These are phyloP conservation scores for Cymodocea nodosa DNA, from an alignment of 116 monocot species.

Conservation along the genomic window DNA sequence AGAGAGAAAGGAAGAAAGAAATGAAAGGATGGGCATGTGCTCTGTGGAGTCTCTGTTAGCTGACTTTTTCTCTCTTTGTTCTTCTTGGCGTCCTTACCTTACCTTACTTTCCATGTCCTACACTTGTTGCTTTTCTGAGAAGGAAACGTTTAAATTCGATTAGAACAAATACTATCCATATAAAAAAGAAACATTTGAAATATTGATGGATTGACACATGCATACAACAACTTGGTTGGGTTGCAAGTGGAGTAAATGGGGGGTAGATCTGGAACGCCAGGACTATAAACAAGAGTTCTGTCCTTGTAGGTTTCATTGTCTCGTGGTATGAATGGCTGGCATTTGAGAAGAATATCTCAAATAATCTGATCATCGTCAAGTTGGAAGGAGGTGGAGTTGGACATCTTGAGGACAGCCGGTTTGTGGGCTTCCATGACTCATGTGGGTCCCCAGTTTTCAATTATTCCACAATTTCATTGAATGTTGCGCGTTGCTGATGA, in stretches of 20 bases:
- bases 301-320: neutral
- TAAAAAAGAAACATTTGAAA: no score
- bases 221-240: neutral
- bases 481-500: neutral
- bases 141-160: neutral
- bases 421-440: neutral
- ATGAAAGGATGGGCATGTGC: neutral
- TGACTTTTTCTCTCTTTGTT: neutral
- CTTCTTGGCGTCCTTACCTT: neutral
- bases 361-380: no score
- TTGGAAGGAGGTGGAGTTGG: no score
- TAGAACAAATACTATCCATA: no score
- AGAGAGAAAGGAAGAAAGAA: neutral
- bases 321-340: no score
- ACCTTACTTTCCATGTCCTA: no score
- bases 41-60: neutral
- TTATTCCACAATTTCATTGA: neutral
- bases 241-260: neutral
- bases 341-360: no score
- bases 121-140: neutral
- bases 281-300: neutral
- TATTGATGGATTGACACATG: no score
- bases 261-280: neutral
- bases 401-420: neutral
- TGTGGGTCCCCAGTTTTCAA: slow-evolving; percentile 2